Evolutionary conservation across 163 green algal genomes (phyloP), one percentile per base, ranked within the genome.

Genomic region (Scenedesmus sp.): DNA sequence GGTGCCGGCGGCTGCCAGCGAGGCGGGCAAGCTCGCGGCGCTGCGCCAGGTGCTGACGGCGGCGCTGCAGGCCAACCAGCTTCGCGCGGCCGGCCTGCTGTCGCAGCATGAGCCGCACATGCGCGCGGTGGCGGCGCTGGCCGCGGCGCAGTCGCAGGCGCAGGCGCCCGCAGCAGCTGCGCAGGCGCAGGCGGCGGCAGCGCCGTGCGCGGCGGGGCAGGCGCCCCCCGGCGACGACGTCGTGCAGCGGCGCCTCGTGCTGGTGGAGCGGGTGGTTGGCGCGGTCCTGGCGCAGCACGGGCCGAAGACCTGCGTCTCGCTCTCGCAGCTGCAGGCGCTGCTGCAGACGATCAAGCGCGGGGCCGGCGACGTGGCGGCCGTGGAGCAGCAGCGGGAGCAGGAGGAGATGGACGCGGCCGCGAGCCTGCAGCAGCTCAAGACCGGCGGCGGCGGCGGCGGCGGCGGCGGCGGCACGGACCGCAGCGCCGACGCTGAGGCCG

Each of bases 381-480:
- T 47, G 6, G 10, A 63, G 26, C 14, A 62, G 9, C 22, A 48
- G 1, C 10, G 26, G 42, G 58, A 66, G 20, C 58, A 66, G 10
- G 58, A 66, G 22, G 14, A 66, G 22, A n/a, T 66, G 10, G 58
- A 66, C 44, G 58, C 58, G 42, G 58, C 58, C 44, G 24, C 18
- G 24, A 47, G 58, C 24, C n/a, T 66, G 58, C 60, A 69, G 29
- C 60, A 69, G 60, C 10, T 69, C 18, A 48, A 48, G 24, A 31
- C 60, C 47, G 60, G 60, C 39, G 10, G 39, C 39, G 39, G 39
- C 10, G 39, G 7, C n/a, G n/a, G n/a, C n/a, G n/a, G n/a, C n/a
- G n/a, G n/a, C n/a, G n/a, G n/a, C n/a, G n/a, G n/a, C n/a, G n/a
- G n/a, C n/a, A n/a, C n/a, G n/a, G n/a, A n/a, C n/a, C n/a, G n/a